Base-by-base conservation (phyloP, 2,329 filamentous ascomycete genomes). In the Verticillium tricorpus region DNA sequence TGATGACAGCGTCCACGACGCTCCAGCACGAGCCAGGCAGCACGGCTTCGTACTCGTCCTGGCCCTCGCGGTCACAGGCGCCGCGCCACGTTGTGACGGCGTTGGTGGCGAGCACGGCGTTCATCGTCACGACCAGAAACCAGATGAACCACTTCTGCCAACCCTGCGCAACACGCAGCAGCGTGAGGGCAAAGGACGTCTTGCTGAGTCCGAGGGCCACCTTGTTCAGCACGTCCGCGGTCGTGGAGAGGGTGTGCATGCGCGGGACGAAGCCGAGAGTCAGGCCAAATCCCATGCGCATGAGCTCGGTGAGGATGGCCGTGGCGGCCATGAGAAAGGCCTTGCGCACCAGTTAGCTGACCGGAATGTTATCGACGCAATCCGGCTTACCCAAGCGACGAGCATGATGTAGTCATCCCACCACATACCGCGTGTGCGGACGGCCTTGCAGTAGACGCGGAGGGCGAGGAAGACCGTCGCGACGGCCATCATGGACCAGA, bases 121-220 rank as follows among this genome's bases (percentile, higher is more conserved):
- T 67, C 55, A 70, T 66, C 14, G 65, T 63, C 5, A 69, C 56
- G 31, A 72, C 69, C 45, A 69, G 61, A 32, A 69, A 66, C 67
- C 69, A 70, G 11, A 73, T 64, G 1, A 68, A 56, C 15, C 56
- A 50, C 28, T 61, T 63, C 37, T 60, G 63, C 54, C 59, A 37
- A 7, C 66, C 69, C 2, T 68, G 56, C 1, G 65, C 65, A 11
- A 73, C 63, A 2, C 70, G 70, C 0, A 73, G 67, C 45, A 73
- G 62, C 6, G 70, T 73, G 17, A 69, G 60, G 12, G 69, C 71
- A 34, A 74, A 73, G 4, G 71, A 72, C 0, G 70, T 70, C 62
- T 75, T 75, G 60, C 55, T 61, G 8, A 61, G 60, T 8, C 56
- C 62, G 11, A 63, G 17, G 17, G 62, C 56, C 17, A 55, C 28